Percentiles rank a stretch among this genome's conserved stretches.
phyloP scores from a whole-genome alignment of 805 yeast genomes.

The Torulaspora quercuum region DNA sequence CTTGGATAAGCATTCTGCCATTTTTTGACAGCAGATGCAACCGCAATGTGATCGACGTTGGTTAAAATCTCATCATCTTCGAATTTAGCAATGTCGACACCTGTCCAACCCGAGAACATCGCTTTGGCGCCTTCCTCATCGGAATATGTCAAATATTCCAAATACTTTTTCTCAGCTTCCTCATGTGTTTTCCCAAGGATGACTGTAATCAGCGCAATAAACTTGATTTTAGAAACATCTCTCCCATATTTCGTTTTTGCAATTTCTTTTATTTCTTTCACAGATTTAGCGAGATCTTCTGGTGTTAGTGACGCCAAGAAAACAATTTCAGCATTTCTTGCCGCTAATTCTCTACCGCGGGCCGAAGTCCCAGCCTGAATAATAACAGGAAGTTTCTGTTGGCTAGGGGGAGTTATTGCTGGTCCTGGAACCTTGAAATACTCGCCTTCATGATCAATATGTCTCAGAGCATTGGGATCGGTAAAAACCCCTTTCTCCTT shows the following conservation, averaged over 20 bases:
- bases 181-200: slow-evolving; percentile 42
- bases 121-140: slow-evolving; percentile 47
- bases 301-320: slow-evolving; percentile 41
- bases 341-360: slow-evolving; percentile 42
- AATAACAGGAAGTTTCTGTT: slow-evolving; percentile 44
- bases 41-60: slow-evolving; percentile 32
- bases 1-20: slow-evolving; percentile 28
- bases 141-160: slow-evolving; percentile 33
- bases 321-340: slow-evolving; percentile 43
- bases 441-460: slow-evolving; percentile 42
- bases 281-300: slow-evolving; percentile 29
- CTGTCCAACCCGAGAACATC: slow-evolving; percentile 46
- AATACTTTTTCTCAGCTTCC: slow-evolving; percentile 41
- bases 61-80: slow-evolving; percentile 39
- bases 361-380: slow-evolving; percentile 46
- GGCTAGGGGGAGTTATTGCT: slow-evolving; percentile 42
- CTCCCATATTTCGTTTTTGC: slow-evolving; percentile 39
- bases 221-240: slow-evolving; percentile 39
- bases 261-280: slow-evolving; percentile 33
- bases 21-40: slow-evolving; percentile 33
- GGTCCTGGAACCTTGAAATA: slow-evolving; percentile 45
- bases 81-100: slow-evolving; percentile 40
- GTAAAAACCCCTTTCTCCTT: slow-evolving; percentile 35
- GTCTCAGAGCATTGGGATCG: slow-evolving; percentile 41
- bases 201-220: slow-evolving; percentile 39